Base-by-base conservation (phyloP, 2,329 filamentous ascomycete genomes). In the Xylaria sp. region DNA sequence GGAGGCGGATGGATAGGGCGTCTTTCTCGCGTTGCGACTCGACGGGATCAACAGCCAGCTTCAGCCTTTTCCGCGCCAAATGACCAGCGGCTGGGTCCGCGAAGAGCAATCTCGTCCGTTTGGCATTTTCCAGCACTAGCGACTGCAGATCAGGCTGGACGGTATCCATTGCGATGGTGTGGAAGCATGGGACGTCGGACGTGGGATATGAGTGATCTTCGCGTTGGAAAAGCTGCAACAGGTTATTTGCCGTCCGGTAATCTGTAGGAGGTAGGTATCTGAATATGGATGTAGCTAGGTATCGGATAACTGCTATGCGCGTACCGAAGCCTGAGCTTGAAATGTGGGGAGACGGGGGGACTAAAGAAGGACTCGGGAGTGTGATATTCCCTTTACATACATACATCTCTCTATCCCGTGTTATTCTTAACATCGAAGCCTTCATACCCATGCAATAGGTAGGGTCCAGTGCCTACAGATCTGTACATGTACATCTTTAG, bases 1-100 rank as follows among this genome's bases (percentile, higher is more conserved):
- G 66, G 19, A 71, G 60, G n/a, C 67, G 68, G 20, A 70, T 13
- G 40, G 68, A 68, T 9, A 70, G 48, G 17, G 66, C 66, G 40
- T 69, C 61, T 45, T 66, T 66, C 50, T 70, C 64, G 47, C 57
- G 60, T 50, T 68, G 63, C 3, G 43, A 18, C n/a, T 69, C 66
- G 48, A 48, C 52, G 19, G 60, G 49, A 41, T 66, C 67, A 34
- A 52, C 52, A 26, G 54, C 57, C 19, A 69, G 55, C 50, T 56
- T 68, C 39, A 67, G 55, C 29, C 61, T 67, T 54, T 70, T 71
- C 54, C 65, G 58, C 13, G 64, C 59, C 13, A 60, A 60, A 34
- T 63, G 65, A 18, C 47, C 54, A 13, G 63, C 50, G n/a, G n/a
- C 29, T 20, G 54, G 7, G 20, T 49, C 57, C 20, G 63, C 57